Conservation (phyloP, 2,329 filamentous ascomycete genomes). For the Penicillium psychrosexuale region DNA sequence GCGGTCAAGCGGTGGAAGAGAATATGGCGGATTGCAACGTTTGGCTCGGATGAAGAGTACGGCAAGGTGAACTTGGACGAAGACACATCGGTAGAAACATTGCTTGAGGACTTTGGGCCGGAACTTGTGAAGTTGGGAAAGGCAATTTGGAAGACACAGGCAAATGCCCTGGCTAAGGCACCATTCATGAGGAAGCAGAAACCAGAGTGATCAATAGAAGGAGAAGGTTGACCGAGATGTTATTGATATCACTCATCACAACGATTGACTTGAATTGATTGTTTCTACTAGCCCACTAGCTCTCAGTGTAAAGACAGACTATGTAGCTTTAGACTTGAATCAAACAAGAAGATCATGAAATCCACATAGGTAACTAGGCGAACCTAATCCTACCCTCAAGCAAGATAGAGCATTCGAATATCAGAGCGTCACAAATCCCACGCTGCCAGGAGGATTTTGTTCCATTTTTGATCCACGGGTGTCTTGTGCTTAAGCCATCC, state of each 20-base stretch:
- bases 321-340: background rate
- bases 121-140: conserved; percentile 31
- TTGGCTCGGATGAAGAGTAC: conserved; percentile 31
- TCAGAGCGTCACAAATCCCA: background rate
- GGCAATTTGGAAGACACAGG: conserved; percentile 31
- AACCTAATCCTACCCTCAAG: background rate
- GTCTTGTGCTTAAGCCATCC: background rate
- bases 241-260: background rate
- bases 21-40: conserved; percentile 28
- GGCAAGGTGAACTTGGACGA: background rate
- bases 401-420: background rate
- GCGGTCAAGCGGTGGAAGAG: conserved; percentile 40
- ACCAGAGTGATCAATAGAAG: background rate
- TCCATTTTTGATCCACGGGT: background rate
- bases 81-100: conserved; percentile 17
- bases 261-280: background rate
- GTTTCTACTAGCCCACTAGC: background rate
- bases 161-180: background rate
- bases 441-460: background rate
- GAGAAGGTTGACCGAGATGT: background rate
- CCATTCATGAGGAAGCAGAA: background rate
- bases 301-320: background rate
- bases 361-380: background rate
- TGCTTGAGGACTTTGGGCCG: conserved; percentile 40
- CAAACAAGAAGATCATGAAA: background rate